phyloP scores from a whole-genome alignment of 148 eudicot species.

The Rhododendron kiyosumense region DNA sequence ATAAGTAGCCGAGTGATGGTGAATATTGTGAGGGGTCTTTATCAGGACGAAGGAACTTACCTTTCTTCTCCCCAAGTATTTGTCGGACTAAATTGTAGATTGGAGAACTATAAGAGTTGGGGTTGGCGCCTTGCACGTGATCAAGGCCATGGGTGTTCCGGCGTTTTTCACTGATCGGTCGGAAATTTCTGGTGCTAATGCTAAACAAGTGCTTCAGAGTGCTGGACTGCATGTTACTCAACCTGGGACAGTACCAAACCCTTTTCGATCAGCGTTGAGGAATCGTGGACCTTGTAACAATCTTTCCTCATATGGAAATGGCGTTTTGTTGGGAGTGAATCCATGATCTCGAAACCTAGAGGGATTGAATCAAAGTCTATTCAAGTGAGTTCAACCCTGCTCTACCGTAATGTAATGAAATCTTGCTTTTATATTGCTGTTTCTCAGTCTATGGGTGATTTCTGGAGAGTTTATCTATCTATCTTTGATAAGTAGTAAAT shows the following conservation, averaged over 20 bases:
- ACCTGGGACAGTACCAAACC: conserved; percentile 36
- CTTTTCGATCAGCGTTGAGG: conserved; percentile 45
- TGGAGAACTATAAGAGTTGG: conserved; percentile 34
- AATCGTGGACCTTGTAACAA: conserved; percentile 31
- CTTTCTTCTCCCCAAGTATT: conserved; percentile 34
- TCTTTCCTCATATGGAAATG: conserved; percentile 38
- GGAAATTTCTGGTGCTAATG: conserved; percentile 38
- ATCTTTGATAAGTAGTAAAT: too few species aligned
- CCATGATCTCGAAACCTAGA: conserved; percentile 11
- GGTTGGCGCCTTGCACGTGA: conserved; percentile 35
- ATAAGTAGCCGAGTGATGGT: conserved; percentile 40
- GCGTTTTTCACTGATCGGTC: conserved; percentile 41
- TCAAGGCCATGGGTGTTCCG: conserved; percentile 29
- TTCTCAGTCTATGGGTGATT: too few species aligned
- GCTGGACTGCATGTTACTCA: conserved; percentile 39
- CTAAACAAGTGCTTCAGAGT: conserved; percentile 39
- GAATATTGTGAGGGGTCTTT: conserved; percentile 37
- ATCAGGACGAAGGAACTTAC: conserved; percentile 41
- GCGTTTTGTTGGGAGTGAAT: conserved; percentile 42
- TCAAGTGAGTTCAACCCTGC: too few species aligned
- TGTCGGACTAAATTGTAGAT: conserved; percentile 36
- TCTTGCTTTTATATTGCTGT: too few species aligned
- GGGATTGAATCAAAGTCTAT: too few species aligned
- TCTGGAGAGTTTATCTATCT: too few species aligned
- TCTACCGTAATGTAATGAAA: too few species aligned